Percentiles rank a stretch among this genome's conserved stretches.
These are phyloP conservation scores for Metschnikowia similis DNA, from an alignment of 805 yeast species.

Conservation along the genomic window DNA sequence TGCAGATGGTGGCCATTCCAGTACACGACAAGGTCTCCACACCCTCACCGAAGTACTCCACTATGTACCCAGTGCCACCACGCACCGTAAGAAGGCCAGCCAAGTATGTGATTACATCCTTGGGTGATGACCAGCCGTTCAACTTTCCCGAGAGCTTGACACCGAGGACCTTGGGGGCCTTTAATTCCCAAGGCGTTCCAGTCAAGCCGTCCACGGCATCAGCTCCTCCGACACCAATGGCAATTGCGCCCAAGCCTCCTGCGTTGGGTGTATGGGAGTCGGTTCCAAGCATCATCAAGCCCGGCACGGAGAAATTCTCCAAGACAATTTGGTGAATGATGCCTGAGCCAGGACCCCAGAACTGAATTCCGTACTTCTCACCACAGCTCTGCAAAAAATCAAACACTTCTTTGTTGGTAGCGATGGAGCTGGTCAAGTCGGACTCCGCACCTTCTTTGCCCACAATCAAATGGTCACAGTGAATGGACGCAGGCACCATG, in stretches of 20 bases:
- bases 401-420: slow-evolving; percentile 90
- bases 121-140: slow-evolving; percentile 95
- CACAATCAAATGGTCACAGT: slow-evolving; percentile 96
- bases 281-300: slow-evolving; percentile 95
- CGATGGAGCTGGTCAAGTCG: slow-evolving; percentile 77
- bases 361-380: slow-evolving; percentile 91
- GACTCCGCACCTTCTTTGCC: slow-evolving; percentile 89
- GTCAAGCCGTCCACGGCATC: slow-evolving; percentile 98
- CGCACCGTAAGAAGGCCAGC: slow-evolving; percentile 93
- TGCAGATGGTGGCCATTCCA: slow-evolving; percentile 99
- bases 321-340: slow-evolving; percentile 96
- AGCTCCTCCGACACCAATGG: slow-evolving; percentile 99
- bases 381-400: slow-evolving; percentile 92
- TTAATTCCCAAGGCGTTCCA: slow-evolving; percentile 97
- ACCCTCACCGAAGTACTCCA: slow-evolving; percentile 97
- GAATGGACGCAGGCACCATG: slow-evolving; percentile 92
- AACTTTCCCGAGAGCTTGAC: slow-evolving; percentile 86
- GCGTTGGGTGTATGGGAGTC: slow-evolving; percentile 99
- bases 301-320: slow-evolving; percentile 96
- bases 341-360: slow-evolving; percentile 99
- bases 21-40: slow-evolving; percentile 86
- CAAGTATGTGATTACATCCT: slow-evolving; percentile 88
- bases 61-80: slow-evolving; percentile 97
- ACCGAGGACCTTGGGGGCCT: slow-evolving; percentile 94
- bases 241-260: slow-evolving; percentile 97